Evolutionary conservation across 192 early-diverging fungal genomes (phyloP).

Genomic region (Backusella westeae): DNA sequence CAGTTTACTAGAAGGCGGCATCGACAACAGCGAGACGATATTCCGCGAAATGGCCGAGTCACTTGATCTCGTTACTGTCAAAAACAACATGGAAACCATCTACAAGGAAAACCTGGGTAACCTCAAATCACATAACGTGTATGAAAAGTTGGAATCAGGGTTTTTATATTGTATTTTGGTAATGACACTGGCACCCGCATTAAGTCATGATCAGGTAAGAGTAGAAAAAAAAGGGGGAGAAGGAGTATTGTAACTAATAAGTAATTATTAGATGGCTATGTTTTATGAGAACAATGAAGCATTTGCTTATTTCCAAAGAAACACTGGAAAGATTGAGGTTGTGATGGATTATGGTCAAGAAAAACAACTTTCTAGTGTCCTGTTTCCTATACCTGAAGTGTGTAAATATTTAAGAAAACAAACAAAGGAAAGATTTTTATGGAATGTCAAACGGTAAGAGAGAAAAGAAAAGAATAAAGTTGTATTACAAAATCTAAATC

Average conservation of each 20-base stretch:
- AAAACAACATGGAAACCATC: slow-evolving; percentile 18
- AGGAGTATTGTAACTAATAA: too few relatives aligned
- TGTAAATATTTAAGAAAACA: slow-evolving; percentile 22
- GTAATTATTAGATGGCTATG: neutral
- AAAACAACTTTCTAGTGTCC: slow-evolving; percentile 21
- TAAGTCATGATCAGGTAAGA: slow-evolving; percentile 14
- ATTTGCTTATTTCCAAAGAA: slow-evolving; percentile 21
- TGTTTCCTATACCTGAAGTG: slow-evolving; percentile 28
- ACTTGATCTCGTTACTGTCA: slow-evolving; percentile 16
- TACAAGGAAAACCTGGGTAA: slow-evolving; percentile 2
- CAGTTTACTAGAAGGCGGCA: slow-evolving; percentile 22
- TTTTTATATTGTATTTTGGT: slow-evolving; percentile 27
- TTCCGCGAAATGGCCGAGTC: slow-evolving; percentile 21
- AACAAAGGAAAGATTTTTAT: slow-evolving; percentile 27
- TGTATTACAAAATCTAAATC: neutral
- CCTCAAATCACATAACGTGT: slow-evolving; percentile 1
- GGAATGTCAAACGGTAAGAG: slow-evolving; percentile 26
- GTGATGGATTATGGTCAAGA: slow-evolving; percentile 31
- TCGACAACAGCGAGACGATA: slow-evolving; percentile 25
- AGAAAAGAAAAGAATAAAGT: neutral
- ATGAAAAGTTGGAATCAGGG: slow-evolving; percentile 17
- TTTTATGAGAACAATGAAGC: slow-evolving; percentile 11
- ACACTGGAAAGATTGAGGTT: slow-evolving; percentile 28
- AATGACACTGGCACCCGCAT: slow-evolving; percentile 18
- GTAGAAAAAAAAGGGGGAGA: too few relatives aligned